These are phyloP conservation scores for Fusarium algeriense DNA, from an alignment of 2,329 filamentous ascomycete species.

Conservation along the genomic window DNA sequence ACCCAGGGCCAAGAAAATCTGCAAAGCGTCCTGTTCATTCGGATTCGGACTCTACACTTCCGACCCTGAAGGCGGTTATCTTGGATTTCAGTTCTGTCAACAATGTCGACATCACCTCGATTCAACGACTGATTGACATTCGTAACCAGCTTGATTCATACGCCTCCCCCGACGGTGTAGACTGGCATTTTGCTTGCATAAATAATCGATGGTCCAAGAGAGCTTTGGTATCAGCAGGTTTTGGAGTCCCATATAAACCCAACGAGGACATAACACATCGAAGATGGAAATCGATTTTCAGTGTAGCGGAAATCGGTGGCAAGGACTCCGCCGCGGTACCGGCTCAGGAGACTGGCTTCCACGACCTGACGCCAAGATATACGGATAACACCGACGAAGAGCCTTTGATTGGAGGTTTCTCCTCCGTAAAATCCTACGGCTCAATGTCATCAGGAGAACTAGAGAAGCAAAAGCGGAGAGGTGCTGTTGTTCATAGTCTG, in stretches of 20 bases:
- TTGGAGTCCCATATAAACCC: constrained; percentile 79
- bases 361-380: constrained; percentile 48
- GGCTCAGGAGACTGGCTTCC: constrained; percentile 73
- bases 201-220: constrained; percentile 93
- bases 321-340: constrained; percentile 74
- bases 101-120: constrained; percentile 91
- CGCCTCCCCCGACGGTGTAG: constrained; percentile 81
- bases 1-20: constrained; percentile 75
- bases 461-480: constrained; percentile 61
- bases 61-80: constrained; percentile 88
- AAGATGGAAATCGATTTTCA: constrained; percentile 96
- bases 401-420: constrained; percentile 46
- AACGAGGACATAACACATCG: constrained; percentile 60
- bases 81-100: constrained; percentile 95
- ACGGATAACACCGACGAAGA: constrained; percentile 51
- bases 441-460: constrained; percentile 40
- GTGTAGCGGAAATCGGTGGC: constrained; percentile 86
- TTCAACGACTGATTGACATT: constrained; percentile 93
- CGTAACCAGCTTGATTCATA: constrained; percentile 94
- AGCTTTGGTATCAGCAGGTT: constrained; percentile 86
- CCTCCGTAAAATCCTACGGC: constrained; percentile 18
- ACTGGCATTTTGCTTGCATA: constrained; percentile 97
- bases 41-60: constrained; percentile 61
- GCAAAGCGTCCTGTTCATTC: constrained; percentile 57
- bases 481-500: constrained; percentile 82